Conservation (phyloP, 306 rosid genomes). For the Fragaria iinumae region DNA sequence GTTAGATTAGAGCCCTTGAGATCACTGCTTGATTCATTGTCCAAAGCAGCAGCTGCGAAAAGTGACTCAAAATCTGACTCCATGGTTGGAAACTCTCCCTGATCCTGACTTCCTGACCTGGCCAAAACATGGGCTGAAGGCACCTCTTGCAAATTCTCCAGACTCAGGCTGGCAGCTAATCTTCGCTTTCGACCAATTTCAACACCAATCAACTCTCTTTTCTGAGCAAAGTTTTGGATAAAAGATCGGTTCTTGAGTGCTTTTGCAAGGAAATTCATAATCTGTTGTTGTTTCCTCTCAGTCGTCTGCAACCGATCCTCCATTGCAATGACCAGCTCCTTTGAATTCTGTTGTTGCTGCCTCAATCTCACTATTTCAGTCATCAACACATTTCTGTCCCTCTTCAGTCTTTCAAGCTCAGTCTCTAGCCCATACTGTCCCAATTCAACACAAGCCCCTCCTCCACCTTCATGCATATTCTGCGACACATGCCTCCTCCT, state of each 20-base stretch:
- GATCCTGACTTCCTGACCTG: constrained; percentile 26
- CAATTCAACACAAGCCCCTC: constrained; percentile 59
- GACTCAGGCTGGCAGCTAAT: constrained; percentile 47
- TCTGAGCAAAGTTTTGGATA: constrained; percentile 41
- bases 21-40: constrained; percentile 50
- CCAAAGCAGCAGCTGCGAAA: constrained; percentile 40
- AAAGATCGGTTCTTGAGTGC: constrained; percentile 59
- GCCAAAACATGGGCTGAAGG: constrained; percentile 26
- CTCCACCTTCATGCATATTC: constrained; percentile 23
- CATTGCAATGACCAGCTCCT: constrained; percentile 46
- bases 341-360: constrained; percentile 71
- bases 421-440: constrained; percentile 79
- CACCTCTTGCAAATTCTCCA: constrained; percentile 54
- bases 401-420: constrained; percentile 59
- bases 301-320: constrained; percentile 57
- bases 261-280: constrained; percentile 66
- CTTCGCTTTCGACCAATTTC: constrained; percentile 63
- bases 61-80: constrained; percentile 62
- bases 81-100: constrained; percentile 34
- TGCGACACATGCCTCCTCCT: constrained; percentile 74
- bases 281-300: constrained; percentile 71
- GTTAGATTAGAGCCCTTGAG: constrained; percentile 30
- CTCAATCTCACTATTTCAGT: constrained; percentile 61
- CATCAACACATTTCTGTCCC: constrained; percentile 64
- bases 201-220: constrained; percentile 35